A percentile compares a stretch with the other conserved stretches of the same genome.
Conservation (phyloP, 2,329 filamentous ascomycete genomes). For the Fusarium bulbicola region DNA sequence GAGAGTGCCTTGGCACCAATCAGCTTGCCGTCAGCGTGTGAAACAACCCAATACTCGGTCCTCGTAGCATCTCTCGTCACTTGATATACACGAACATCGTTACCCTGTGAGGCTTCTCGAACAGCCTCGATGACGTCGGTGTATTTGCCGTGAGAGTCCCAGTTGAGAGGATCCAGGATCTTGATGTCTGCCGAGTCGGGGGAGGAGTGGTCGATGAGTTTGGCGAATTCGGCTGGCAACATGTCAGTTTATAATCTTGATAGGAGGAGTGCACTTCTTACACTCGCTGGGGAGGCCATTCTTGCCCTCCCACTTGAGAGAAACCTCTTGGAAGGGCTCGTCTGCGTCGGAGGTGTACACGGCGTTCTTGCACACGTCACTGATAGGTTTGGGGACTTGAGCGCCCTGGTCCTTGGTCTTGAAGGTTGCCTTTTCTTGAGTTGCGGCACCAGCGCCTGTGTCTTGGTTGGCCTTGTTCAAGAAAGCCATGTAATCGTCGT, state of each 20-base stretch:
- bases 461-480: conserved; percentile 87
- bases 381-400: conserved; percentile 68
- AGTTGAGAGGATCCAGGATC: conserved; percentile 74
- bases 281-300: conserved; percentile 68
- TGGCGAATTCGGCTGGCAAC: conserved; percentile 71
- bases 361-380: conserved; percentile 58
- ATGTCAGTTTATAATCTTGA: conserved; percentile 1
- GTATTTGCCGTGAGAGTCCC: conserved; percentile 79
- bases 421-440: conserved; percentile 49
- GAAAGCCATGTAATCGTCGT: conserved; percentile 86
- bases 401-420: conserved; percentile 63
- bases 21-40: conserved; percentile 67
- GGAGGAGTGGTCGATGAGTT: conserved; percentile 68
- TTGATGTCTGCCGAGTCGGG: conserved; percentile 66
- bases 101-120: conserved; percentile 67
- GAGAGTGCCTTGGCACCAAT: conserved; percentile 82
- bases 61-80: conserved; percentile 70
- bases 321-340: conserved; percentile 84
- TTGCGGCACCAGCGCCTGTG: conserved; percentile 51
- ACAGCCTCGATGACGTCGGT: conserved; percentile 74
- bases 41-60: conserved; percentile 84
- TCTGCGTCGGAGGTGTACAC: conserved; percentile 86
- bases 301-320: conserved; percentile 66
- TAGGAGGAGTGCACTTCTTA: conserved; percentile 47
- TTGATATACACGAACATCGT: conserved; percentile 78